These are phyloP conservation scores for Hyaloscypha variabilis DNA, from an alignment of 495 filamentous ascomycete species.

Conservation along the genomic window DNA sequence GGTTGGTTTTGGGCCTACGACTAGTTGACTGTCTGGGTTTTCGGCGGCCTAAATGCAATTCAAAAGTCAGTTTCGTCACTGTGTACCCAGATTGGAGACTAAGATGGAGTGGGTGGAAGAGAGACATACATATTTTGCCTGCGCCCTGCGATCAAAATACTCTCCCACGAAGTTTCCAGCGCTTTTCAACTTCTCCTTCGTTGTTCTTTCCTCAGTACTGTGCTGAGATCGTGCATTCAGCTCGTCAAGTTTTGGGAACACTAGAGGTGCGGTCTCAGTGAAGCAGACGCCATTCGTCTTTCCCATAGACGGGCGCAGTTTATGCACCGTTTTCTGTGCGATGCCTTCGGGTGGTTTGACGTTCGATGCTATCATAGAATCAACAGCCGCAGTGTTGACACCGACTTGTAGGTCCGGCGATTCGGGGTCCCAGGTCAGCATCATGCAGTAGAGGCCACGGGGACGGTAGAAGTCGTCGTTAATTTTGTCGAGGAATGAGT, in stretches of 20 bases:
- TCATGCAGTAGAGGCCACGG: constrained; percentile 56
- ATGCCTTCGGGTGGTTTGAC: constrained; percentile 28
- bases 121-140: constrained; percentile 46
- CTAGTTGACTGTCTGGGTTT: constrained; percentile 37
- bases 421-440: constrained; percentile 60
- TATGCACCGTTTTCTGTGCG: constrained; percentile 36
- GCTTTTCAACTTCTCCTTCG: constrained; percentile 38
- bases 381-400: constrained; percentile 31
- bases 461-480: constrained; percentile 60
- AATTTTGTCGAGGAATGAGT: constrained; percentile 54
- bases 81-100: background rate
- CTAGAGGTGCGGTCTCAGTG: constrained; percentile 52
- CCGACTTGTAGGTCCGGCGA: constrained; percentile 32
- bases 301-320: constrained; percentile 43
- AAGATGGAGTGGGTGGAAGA: background rate
- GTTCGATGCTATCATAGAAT: constrained; percentile 28
- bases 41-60: constrained; percentile 20
- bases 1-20: constrained; percentile 31
- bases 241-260: constrained; percentile 54
- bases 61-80: background rate
- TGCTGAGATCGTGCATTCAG: constrained; percentile 34
- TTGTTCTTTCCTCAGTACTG: constrained; percentile 24
- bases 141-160: constrained; percentile 53
- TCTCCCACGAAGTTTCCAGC: constrained; percentile 46
- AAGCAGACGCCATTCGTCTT: constrained; percentile 46